Conservation (phyloP, 306 rosid species). For the peach (Prunus persica) region Prunus_persica_NCBIv2 NC_034012.1:17445501-17446000, state of each 20-base stretch:
- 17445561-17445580: constrained; percentile 88
- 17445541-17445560: constrained; percentile 95
- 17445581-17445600: constrained; percentile 86
- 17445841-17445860: background rate
- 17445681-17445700: constrained; percentile 99
- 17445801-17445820: constrained; percentile 94
- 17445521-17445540: constrained; percentile 75
- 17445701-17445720: constrained; percentile 79
- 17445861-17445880: background rate
- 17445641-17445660: constrained; percentile 88
- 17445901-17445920: background rate
- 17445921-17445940: background rate
- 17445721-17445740: constrained; percentile 77
- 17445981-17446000: too few relatives aligned
- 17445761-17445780: constrained; percentile 88
- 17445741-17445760: constrained; percentile 89
- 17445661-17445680: constrained; percentile 75
- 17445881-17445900: background rate
- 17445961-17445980: background rate
- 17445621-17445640: constrained; percentile 99
- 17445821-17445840: constrained; percentile 8
- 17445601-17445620: constrained; percentile 86
- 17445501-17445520: constrained; percentile 52
- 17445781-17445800: constrained; percentile 93
- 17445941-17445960: background rate